phyloP scores from a whole-genome alignment of 179 eudicot genomes.

The Sideroxylon spinosum region DNA sequence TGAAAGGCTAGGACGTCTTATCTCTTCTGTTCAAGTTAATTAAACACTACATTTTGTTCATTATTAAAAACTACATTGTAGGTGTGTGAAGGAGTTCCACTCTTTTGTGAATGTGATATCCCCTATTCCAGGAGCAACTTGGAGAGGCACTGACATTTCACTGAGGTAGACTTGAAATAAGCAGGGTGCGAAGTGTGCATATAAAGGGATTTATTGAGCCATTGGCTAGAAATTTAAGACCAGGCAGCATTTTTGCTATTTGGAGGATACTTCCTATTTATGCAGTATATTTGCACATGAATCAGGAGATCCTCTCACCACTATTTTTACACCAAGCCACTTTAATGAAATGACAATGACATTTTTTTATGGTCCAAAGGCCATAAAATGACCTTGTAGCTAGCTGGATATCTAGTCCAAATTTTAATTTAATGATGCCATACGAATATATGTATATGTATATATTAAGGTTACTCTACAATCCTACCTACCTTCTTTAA shows the following conservation, averaged over 20 bases:
- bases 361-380: background rate
- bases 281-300: background rate
- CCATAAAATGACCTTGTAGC: background rate
- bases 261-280: background rate
- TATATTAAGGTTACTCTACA: no score
- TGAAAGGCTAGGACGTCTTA: no score
- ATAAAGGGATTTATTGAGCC: constrained; percentile 2
- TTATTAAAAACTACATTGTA: no score
- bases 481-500: no score
- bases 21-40: no score
- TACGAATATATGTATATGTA: no score
- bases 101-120: background rate
- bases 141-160: constrained; percentile 12
- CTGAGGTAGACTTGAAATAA: background rate
- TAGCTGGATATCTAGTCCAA: background rate
- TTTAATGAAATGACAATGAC: no score
- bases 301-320: background rate
- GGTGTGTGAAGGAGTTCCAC: background rate
- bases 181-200: constrained; percentile 9
- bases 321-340: no score
- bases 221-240: background rate
- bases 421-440: no score
- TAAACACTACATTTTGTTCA: no score
- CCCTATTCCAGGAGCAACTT: constrained; percentile 17
- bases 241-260: background rate